Evolutionary conservation across 1,284 basidiomycete genomes (phyloP).

Genomic region (Puccinia triticina): DNA sequence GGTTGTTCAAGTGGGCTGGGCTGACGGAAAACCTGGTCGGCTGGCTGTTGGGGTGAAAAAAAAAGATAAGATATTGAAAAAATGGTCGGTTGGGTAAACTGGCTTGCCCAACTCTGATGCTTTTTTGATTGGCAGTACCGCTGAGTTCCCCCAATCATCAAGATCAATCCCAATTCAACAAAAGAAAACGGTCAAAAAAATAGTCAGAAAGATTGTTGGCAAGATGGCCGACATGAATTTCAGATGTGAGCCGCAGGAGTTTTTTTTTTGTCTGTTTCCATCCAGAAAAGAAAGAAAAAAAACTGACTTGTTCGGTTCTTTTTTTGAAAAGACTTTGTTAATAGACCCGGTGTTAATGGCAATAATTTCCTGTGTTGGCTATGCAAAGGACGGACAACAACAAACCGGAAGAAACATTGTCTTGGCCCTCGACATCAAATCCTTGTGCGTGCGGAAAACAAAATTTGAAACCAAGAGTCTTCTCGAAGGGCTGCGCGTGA

Average conservation of each 20-base stretch:
- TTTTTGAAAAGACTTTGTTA: neutral
- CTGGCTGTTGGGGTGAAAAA: neutral
- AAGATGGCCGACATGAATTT: neutral
- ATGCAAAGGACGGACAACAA: neutral
- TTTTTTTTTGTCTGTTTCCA: too few relatives aligned
- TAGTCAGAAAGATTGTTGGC: neutral
- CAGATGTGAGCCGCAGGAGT: too few relatives aligned
- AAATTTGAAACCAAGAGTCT: neutral
- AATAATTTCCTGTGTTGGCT: neutral
- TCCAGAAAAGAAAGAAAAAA: neutral
- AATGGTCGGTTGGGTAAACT: too few relatives aligned
- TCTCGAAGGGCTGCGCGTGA: neutral
- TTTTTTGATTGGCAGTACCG: too few relatives aligned
- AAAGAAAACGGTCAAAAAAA: conserved; percentile 2
- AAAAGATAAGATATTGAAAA: neutral
- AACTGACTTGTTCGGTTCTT: neutral
- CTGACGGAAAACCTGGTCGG: too few relatives aligned
- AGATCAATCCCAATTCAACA: too few relatives aligned
- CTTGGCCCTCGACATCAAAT: neutral
- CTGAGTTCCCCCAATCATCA: too few relatives aligned
- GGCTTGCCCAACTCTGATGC: too few relatives aligned
- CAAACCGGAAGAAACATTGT: neutral
- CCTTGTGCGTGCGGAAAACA: neutral
- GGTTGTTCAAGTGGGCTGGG: neutral
- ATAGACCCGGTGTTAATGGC: neutral